phyloP scores from a whole-genome alignment of 805 yeast genomes.

The Phaffomyces opuntiae region DNA sequence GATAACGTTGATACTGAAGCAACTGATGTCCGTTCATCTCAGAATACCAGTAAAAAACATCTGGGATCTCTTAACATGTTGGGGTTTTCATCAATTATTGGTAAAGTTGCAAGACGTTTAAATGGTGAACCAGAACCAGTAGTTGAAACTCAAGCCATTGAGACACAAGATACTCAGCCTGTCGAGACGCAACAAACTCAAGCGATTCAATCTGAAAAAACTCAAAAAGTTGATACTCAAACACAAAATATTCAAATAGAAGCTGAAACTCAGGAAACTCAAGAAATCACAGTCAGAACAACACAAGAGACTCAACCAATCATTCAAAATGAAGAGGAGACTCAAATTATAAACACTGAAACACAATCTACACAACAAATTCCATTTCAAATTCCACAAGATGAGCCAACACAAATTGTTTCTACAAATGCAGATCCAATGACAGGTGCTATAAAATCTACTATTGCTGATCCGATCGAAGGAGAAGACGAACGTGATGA shows the following conservation, averaged over 20 bases:
- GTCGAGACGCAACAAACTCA: background rate
- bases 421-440: background rate
- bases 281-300: background rate
- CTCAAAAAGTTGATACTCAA: background rate
- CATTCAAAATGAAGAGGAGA: background rate
- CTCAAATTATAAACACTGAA: background rate
- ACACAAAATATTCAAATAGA: background rate
- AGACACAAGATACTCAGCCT: background rate
- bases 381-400: background rate
- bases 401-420: background rate
- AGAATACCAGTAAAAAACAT: no score
- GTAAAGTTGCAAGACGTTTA: slow-evolving; percentile 15
- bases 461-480: background rate
- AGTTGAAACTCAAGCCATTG: background rate
- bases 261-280: background rate
- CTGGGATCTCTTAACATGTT: background rate
- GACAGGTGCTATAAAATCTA: background rate
- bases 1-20: background rate
- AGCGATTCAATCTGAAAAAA: background rate
- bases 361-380: background rate
- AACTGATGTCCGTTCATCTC: background rate
- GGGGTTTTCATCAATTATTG: slow-evolving; percentile 7
- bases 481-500: slow-evolving; percentile 1
- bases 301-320: background rate
- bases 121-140: slow-evolving; percentile 7